Percentiles rank a stretch among this genome's conserved stretches.
Evolutionary conservation across 129 eudicot genomes (phyloP).

Genomic region (Helianthus annuus): HanXRQr2.0-SUNRISE NC_035438.2:59929601-59930100

Average conservation of each 20-base stretch:
- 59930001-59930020: slow-evolving; percentile 7
- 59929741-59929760: background rate
- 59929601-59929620: too few species aligned
- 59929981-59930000: background rate
- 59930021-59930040: background rate
- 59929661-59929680: background rate
- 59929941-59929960: background rate
- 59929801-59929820: too few species aligned
- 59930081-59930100: background rate
- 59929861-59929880: background rate
- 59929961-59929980: background rate
- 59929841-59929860: too few species aligned
- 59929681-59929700: background rate
- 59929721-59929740: background rate
- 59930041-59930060: background rate
- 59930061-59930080: background rate
- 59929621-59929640: too few species aligned
- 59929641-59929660: too few species aligned
- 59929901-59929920: background rate
- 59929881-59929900: background rate
- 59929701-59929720: background rate
- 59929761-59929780: background rate
- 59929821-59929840: too few species aligned
- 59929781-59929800: too few species aligned
- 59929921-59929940: background rate